Base-by-base conservation (phyloP, 2,329 filamentous ascomycete genomes). In the Ceratocystis lukuohia region DNA sequence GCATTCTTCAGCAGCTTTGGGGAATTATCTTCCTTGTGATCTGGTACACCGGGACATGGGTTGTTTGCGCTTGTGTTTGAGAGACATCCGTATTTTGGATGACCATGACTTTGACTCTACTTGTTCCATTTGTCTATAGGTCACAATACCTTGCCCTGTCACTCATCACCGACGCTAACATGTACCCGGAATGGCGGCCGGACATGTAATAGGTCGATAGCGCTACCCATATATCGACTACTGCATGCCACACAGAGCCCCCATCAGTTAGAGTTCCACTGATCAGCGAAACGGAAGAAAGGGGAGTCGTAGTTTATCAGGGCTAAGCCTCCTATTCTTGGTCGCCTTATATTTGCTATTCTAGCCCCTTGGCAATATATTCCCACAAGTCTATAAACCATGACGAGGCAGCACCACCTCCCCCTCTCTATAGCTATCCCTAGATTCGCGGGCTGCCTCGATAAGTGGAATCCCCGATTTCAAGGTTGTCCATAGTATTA, bases 391-490 rank as follows among this genome's bases (percentile, higher is more conserved):
- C 25, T 8, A 56, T 15, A 3, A 12, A 25, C 50, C 10, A 59
- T 37, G 12, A 59, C 30, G 30, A 59, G n/a, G 17, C 56, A 59
- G 10, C 10, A 41, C 37, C 3, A 41, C 37, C 37, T 41, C 10
- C 56, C 2, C 56, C 28, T 59, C 56, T 17, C 5, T 8, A 5
- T 33, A 30, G 56, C 15, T 8, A 59, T 59, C 56, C 56, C 56
- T 59, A 59, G 10, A 59, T 59, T 59, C 12, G 15, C 30, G 30
- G 53, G 53, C 28, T 25, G 56, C 56, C 56, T 59, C 56, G 56
- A 59, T 37, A 37, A 4, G 6, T 30, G 25, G 56, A 59, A 59
- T 59, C n/a, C 56, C 7, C 56, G 17, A 59, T 37, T 10, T 53
- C 22, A 5, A 59, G 28, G 28, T n/a, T 59, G 53, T 7, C 30